Base-by-base conservation (phyloP, 495 filamentous ascomycete genomes). In the Hyaloscypha finlandica region DNA sequence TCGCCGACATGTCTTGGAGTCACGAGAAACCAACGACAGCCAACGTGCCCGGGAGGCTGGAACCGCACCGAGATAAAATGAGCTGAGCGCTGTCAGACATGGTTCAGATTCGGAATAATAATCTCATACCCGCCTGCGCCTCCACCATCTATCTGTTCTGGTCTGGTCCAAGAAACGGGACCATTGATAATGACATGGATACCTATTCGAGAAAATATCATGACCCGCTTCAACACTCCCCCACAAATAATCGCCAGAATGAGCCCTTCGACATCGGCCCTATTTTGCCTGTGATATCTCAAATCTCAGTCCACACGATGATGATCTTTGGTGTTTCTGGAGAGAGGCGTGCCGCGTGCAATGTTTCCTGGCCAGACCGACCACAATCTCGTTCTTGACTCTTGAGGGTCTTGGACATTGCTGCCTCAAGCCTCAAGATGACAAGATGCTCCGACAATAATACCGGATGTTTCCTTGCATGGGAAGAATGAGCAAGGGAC, bases 1-100 rank as follows among this genome's bases (percentile, higher is more conserved):
- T 66, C 68, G 64, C 68, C 68, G 68, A 70, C 53, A 37, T 55
- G 58, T 31, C 61, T 65, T 57, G 29, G 25, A 54, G 45, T 55
- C 61, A 59, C 39, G 65, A 63, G 64, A 32, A 48, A 9, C 33
- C 3, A 22, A 22, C 35, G 42, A 39, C 42, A 48, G 16, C 42
- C 8, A 8, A 14, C 42, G 16, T 4, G 42, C 16, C 42, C 11
- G 42, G 11, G 42, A 14, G 16, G 11, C 16, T 14, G 42, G 42
- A 48, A 48, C 6, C 4, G 42, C 9, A 19, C 0, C 16, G 42
- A 48, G 42, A 25, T 32, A 29, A 25, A 16, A 56, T 56, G 53
- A 25, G 53, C 53, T 25, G 53, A 56, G 20, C 22, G 20, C 22
- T 56, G 53, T 56, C 19, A 32, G 59, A 42, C 32, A 42, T 61